Base-by-base conservation (phyloP, 805 yeast species). In the Cyberlindnera amylophila region DNA sequence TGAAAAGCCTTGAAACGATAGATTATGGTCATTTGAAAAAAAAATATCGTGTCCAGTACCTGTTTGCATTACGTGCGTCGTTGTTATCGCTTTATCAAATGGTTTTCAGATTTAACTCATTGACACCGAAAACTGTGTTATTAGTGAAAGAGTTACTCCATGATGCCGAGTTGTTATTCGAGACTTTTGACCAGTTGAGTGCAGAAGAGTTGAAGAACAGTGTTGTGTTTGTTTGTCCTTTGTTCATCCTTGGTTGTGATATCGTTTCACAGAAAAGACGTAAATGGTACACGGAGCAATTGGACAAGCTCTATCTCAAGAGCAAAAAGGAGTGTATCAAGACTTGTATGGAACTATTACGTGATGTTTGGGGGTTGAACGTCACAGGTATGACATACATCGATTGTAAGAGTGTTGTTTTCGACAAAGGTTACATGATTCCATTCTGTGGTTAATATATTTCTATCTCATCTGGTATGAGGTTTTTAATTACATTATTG, bases 71-170 rank as follows among this genome's bases (percentile, higher is more conserved):
- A 12, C 30, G 34, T 13, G 27, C 45, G 1, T 24, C 47, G 1
- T 18, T 46, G 29, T 26, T 49, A 13, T 38, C 42, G 16, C 32
- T 49, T 3, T 43, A 45, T 14, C 53, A 49, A 21, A 23, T 36
- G 23, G 45, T 49, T 18, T 49, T 41, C 35, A 37, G 44, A 17
- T 45, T 41, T 35, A 42, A 45, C 32, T 44, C 50, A 12, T 28
- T 37, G 30, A 43, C 45, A 11, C 50, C 50, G 13, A 49, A 46
- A 26, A 44, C 53, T 3, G 45, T 49, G n/a, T 30, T 46, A 10
- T 13, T 30, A 3, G 44, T 49, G 24, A 44, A 37, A 15, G 31
- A 34, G 13, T 17, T 44, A 7, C 27, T 39, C 4, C 9, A 21
- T 2, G 50, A 46, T 12, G 46, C 39, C 16, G 32, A 35, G 11